phyloP scores from a whole-genome alignment of 371 early-diverging fungal genomes.

The Conidiobolus incongruus region DNA sequence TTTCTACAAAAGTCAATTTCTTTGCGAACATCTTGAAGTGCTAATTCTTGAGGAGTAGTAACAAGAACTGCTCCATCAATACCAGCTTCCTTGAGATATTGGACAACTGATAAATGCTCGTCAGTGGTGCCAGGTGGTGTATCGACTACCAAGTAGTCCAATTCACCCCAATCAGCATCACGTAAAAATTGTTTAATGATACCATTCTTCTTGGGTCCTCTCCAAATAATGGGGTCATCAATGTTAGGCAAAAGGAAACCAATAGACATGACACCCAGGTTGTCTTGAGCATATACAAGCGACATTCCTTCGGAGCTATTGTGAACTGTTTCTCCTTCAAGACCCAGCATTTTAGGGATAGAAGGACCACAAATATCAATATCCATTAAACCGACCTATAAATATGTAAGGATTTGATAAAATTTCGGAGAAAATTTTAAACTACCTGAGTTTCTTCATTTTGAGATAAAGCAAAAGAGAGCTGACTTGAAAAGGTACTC shows the following conservation, averaged over 20 bases:
- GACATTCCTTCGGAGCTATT: conserved; percentile 64
- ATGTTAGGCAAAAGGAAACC: conserved; percentile 79
- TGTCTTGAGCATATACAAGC: conserved; percentile 80
- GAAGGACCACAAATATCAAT: conserved; percentile 98
- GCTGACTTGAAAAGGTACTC: conserved; percentile 58
- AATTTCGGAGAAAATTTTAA: no score
- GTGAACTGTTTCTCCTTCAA: conserved; percentile 72
- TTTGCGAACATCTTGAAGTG: conserved; percentile 87
- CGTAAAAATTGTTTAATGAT: conserved; percentile 92
- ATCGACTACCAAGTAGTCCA: conserved; percentile 91
- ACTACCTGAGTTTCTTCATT: conserved; percentile 27
- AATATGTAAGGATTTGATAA: no score
- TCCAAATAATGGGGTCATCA: conserved; percentile 96
- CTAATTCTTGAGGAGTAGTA: conserved; percentile 96
- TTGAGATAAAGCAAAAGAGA: conserved; percentile 49
- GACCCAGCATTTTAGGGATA: conserved; percentile 81
- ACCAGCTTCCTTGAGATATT: conserved; percentile 49
- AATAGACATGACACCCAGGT: conserved; percentile 82
- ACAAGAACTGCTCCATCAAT: conserved; percentile 86
- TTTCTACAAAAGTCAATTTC: conserved; percentile 92
- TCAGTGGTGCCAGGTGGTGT: conserved; percentile 99
- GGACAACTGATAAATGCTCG: conserved; percentile 82
- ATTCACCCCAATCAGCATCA: conserved; percentile 83
- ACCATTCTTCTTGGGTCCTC: conserved; percentile 92
- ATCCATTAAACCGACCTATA: conserved; percentile 96